These are phyloP conservation scores for Colletotrichum higginsianum DNA, from an alignment of 2,329 filamentous ascomycete species.

Conservation along the genomic window DNA sequence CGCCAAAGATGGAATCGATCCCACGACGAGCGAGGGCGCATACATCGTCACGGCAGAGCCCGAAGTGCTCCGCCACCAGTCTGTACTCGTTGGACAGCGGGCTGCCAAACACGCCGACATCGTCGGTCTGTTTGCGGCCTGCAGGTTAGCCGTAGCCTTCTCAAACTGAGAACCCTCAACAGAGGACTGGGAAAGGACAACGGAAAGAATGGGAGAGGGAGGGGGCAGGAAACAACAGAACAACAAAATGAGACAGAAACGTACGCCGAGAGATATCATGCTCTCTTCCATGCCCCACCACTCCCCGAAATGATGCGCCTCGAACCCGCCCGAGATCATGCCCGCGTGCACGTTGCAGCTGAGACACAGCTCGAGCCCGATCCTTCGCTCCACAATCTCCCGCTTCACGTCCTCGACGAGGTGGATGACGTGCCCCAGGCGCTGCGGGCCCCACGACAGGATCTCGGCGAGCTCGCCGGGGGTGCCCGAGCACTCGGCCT, in stretches of 20 bases:
- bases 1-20: conserved; percentile 77
- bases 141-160: conserved; percentile 1
- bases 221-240: background rate
- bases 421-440: conserved; percentile 86
- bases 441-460: conserved; percentile 75
- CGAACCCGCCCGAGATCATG: conserved; percentile 76
- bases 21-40: conserved; percentile 72
- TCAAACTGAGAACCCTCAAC: no score
- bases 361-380: conserved; percentile 83
- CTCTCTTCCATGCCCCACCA: conserved; percentile 75
- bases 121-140: conserved; percentile 75
- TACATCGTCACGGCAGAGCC: conserved; percentile 62
- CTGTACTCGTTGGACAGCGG: conserved; percentile 83
- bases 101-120: conserved; percentile 86
- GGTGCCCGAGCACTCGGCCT: conserved; percentile 71
- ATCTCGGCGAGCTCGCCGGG: conserved; percentile 74
- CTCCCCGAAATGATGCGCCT: conserved; percentile 83
- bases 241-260: conserved; percentile 52
- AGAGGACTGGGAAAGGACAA: no score
- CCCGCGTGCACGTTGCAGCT: conserved; percentile 86
- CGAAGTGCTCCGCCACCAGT: conserved; percentile 80
- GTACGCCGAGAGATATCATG: conserved; percentile 77
- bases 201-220: background rate
- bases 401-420: conserved; percentile 73
- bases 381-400: conserved; percentile 64